Base-by-base conservation (phyloP, 805 yeast species). In the Cyberlindnera galapagoensis region DNA sequence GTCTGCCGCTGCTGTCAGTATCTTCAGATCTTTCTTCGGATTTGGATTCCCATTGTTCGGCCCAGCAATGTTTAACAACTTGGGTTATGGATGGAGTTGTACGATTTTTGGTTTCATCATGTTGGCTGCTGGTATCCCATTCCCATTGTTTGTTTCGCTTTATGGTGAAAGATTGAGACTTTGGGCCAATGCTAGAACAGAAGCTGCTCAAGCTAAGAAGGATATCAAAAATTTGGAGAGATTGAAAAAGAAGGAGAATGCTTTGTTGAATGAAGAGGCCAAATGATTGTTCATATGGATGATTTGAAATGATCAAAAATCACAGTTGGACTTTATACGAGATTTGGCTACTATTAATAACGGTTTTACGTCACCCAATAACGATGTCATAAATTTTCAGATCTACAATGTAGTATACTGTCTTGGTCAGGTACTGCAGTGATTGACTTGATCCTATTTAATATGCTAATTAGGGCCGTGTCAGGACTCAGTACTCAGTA, bases 1-100 rank as follows among this genome's bases (percentile, higher is more conserved):
- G n/a, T 69, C 80, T 1, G 67, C 75, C 20, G 80, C 80, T 0
- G 80, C 85, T 0, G 81, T 80, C 4, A 74, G 85, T 0, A 69
- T 80, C 39, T 69, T 76, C 46, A 63, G 92, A 46, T 75, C 85
- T 5, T 52, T 69, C 26, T 67, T 80, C 47, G 90, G 88, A 2
- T 80, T 77, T 34, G 63, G 71, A 9, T 78, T 81, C 59, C 92
- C 87, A 6, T 56, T 79, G 25, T 76, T 77, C 52, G 82, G 80
- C 3, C 54, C 62, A 7, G 57, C 66, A 7, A 71, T 80, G 78
- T 80, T 75, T 51, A 55, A 54, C 28, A 53, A 37, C 8, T 52
- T 80, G 27, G 78, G 79, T 14, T 76, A 76, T 44, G 84, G 83
- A 5, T 79, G 85, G 86, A 83, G 83, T 16, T 71, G 73, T 48